These are phyloP conservation scores for Globisporangium orthogonon DNA, from an alignment of 352 stramenopile genomes.

Conservation along the genomic window DNA sequence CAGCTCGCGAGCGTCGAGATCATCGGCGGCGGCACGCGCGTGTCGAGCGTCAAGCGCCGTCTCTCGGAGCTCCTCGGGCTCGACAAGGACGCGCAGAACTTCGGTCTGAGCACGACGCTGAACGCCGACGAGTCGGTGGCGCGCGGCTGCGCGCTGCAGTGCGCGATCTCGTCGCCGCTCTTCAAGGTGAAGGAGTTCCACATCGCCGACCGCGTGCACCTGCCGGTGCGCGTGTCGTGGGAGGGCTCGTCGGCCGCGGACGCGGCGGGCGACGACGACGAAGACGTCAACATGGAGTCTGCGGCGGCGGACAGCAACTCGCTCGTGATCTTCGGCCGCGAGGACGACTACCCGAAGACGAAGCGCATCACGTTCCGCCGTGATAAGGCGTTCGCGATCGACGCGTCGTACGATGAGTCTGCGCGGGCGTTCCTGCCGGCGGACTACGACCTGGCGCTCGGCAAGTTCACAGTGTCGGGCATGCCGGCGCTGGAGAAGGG, in stretches of 20 bases:
- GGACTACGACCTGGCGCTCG: conserved; percentile 78
- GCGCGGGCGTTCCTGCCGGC: conserved; percentile 56
- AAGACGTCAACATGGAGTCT: conserved; percentile 81
- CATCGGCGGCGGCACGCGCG: conserved; percentile 93
- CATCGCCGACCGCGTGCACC: conserved; percentile 84
- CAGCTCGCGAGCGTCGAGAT: conserved; percentile 94
- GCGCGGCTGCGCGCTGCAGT: conserved; percentile 96
- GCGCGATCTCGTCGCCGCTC: conserved; percentile 96
- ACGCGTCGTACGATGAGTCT: conserved; percentile 85
- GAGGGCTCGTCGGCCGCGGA: conserved; percentile 53
- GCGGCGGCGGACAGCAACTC: conserved; percentile 63
- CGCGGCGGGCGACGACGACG: conserved; percentile 74
- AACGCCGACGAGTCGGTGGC: conserved; percentile 99
- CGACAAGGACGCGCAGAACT: conserved; percentile 93
- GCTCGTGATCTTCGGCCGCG: conserved; percentile 93
- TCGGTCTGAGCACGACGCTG: conserved; percentile 97
- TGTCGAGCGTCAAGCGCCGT: conserved; percentile 94
- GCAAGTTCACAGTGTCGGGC: conserved; percentile 91
- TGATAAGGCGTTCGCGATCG: conserved; percentile 91
- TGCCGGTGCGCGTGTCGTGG: conserved; percentile 93
- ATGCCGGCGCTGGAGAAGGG: conserved; percentile 69
- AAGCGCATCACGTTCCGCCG: conserved; percentile 95
- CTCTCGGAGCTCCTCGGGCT: conserved; percentile 90
- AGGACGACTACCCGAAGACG: conserved; percentile 96
- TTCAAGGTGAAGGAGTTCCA: conserved; percentile 96